Conservation (phyloP, 768 basidiomycete species). For the Gloeophyllum trabeum region DNA sequence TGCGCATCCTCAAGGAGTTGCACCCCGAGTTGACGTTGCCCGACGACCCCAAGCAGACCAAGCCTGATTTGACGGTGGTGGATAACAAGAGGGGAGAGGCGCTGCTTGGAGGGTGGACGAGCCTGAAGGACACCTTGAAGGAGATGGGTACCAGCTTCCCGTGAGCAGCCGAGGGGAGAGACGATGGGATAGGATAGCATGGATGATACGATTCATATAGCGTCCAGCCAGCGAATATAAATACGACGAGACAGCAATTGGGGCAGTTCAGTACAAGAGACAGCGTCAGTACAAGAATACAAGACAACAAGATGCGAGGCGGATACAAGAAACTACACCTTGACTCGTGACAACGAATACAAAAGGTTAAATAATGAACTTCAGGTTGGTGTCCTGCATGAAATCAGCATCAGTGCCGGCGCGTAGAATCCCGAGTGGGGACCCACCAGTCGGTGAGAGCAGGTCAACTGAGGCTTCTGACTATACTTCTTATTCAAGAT, state of each 20-base stretch:
- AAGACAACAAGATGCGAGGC: not conserved
- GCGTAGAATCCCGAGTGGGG: not conserved
- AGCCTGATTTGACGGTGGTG: no score
- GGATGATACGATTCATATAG: not conserved
- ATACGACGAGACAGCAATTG: no score
- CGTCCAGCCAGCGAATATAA: no score
- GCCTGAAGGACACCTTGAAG: no score
- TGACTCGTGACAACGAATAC: not conserved
- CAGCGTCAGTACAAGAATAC: not conserved
- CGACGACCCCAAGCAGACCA: no score
- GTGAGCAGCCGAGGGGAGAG: no score
- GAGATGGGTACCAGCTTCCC: no score
- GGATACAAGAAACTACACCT: not conserved
- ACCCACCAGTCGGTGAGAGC: slow-evolving; percentile 56
- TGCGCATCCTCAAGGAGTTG: no score
- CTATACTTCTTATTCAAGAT: slow-evolving; percentile 50
- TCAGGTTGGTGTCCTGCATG: slow-evolving; percentile 10
- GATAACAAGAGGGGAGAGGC: no score
- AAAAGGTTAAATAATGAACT: slow-evolving; percentile 11
- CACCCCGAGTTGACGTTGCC: no score
- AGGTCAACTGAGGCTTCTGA: slow-evolving; percentile 66
- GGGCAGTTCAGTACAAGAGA: not conserved
- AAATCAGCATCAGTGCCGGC: not conserved
- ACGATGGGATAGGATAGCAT: not conserved
- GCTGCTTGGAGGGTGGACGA: no score